A percentile compares a stretch with the other conserved stretches of the same genome.
Evolutionary conservation across 305 asterid genomes (phyloP).

Genomic region (Fraxinus floribunda): DNA sequence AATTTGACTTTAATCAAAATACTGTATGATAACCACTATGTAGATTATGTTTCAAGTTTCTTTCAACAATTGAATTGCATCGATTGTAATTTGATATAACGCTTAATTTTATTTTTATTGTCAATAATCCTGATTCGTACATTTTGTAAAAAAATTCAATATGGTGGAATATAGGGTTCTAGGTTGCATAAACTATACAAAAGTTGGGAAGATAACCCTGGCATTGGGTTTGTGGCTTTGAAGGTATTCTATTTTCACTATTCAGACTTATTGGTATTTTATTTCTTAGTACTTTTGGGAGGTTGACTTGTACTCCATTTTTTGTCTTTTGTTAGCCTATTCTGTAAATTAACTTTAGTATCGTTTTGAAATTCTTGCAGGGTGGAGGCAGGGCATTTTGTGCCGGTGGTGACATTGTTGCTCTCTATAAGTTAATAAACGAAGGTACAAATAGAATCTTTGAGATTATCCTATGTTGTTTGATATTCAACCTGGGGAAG

Average conservation of each 20-base stretch:
- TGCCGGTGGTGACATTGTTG: slow-evolving; percentile 90
- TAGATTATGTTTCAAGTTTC: slow-evolving; percentile 9
- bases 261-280: background rate
- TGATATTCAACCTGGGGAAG: background rate
- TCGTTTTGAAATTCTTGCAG: slow-evolving; percentile 48
- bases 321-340: slow-evolving; percentile 2
- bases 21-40: slow-evolving; percentile 6
- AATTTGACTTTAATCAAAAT: background rate
- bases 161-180: slow-evolving; percentile 42
- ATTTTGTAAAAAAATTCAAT: slow-evolving; percentile 7
- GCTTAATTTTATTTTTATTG: background rate
- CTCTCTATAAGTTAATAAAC: slow-evolving; percentile 51
- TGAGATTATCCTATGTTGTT: background rate
- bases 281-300: background rate
- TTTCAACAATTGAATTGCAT: background rate
- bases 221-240: slow-evolving; percentile 61
- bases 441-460: slow-evolving; percentile 44
- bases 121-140: background rate
- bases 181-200: slow-evolving; percentile 75
- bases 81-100: background rate
- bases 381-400: slow-evolving; percentile 87
- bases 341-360: slow-evolving; percentile 20
- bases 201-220: slow-evolving; percentile 89
- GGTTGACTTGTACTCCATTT: background rate
- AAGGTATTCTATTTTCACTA: slow-evolving; percentile 49